Evolutionary conservation across 2,329 filamentous ascomycete species (phyloP).

Genomic region (Aureobasidium namibiae): DNA sequence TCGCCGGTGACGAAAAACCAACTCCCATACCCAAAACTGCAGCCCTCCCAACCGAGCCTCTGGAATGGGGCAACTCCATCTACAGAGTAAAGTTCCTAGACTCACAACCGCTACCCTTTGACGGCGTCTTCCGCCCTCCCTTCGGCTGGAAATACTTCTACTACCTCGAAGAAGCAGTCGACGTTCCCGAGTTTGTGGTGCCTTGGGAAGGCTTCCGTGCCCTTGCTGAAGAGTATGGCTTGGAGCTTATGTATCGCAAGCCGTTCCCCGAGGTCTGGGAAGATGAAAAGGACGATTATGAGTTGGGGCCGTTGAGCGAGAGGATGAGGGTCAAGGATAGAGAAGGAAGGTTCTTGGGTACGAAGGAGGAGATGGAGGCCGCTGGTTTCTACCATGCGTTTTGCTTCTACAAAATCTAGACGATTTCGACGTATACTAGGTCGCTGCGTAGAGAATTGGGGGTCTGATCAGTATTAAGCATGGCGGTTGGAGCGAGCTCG

Average conservation of each 20-base stretch:
- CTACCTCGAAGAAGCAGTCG: constrained; percentile 90
- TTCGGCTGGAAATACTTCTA: constrained; percentile 99
- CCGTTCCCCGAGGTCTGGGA: constrained; percentile 87
- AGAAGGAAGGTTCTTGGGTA: constrained; percentile 59
- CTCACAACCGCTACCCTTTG: constrained; percentile 51
- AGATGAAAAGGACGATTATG: constrained; percentile 75
- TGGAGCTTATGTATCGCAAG: constrained; percentile 91
- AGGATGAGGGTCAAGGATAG: constrained; percentile 87
- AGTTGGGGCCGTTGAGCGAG: constrained; percentile 77
- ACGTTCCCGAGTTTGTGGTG: constrained; percentile 95
- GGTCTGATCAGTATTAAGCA: too few relatives aligned
- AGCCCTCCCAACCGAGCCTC: constrained; percentile 37
- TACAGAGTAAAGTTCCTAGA: constrained; percentile 86
- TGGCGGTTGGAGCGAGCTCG: too few relatives aligned
- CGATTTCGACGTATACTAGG: too few relatives aligned
- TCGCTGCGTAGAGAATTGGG: too few relatives aligned
- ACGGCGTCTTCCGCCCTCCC: constrained; percentile 86
- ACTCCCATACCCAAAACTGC: constrained; percentile 12
- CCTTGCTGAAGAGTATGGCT: constrained; percentile 90
- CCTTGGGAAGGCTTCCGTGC: constrained; percentile 97
- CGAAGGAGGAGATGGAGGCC: constrained; percentile 84
- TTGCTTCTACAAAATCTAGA: constrained; percentile 88
- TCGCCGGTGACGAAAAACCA: constrained; percentile 17
- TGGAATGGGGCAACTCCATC: constrained; percentile 87
- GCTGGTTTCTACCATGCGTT: constrained; percentile 86